Evolutionary conservation across 2,329 filamentous ascomycete species (phyloP).

Genomic region (Emergomyces orientalis): DNA sequence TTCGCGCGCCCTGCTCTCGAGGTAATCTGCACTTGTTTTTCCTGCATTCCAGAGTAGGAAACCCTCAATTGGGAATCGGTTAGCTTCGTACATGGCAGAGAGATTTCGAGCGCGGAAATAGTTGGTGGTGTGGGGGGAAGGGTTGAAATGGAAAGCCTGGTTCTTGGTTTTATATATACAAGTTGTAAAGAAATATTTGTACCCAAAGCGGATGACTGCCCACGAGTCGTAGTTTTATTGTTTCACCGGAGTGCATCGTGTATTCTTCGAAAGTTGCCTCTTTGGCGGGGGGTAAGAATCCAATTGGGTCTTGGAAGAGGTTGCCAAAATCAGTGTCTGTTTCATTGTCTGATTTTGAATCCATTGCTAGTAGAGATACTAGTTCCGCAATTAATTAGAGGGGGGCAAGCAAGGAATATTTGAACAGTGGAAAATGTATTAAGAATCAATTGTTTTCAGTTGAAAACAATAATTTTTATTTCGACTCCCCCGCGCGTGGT

Average conservation of each 20-base stretch:
- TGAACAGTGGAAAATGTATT: background rate
- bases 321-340: conserved; percentile 33
- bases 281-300: conserved; percentile 69
- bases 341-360: conserved; percentile 16
- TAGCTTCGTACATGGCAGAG: conserved; percentile 3
- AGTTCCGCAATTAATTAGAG: background rate
- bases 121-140: background rate
- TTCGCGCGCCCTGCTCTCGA: conserved; percentile 55
- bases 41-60: conserved; percentile 89
- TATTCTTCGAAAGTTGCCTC: conserved; percentile 65
- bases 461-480: background rate
- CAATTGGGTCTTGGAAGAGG: conserved; percentile 73
- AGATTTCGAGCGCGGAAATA: background rate
- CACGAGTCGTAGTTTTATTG: conserved; percentile 65
- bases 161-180: background rate
- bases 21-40: conserved; percentile 65
- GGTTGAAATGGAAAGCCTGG: background rate
- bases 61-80: conserved; percentile 41
- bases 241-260: conserved; percentile 55
- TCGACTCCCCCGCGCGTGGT: background rate
- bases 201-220: conserved; percentile 81
- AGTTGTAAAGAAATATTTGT: conserved; percentile 24
- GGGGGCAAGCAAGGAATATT: background rate
- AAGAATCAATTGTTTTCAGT: background rate
- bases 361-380: background rate